Base-by-base conservation (phyloP, 129 eudicot species). In the Lactuca sativa region DNA sequence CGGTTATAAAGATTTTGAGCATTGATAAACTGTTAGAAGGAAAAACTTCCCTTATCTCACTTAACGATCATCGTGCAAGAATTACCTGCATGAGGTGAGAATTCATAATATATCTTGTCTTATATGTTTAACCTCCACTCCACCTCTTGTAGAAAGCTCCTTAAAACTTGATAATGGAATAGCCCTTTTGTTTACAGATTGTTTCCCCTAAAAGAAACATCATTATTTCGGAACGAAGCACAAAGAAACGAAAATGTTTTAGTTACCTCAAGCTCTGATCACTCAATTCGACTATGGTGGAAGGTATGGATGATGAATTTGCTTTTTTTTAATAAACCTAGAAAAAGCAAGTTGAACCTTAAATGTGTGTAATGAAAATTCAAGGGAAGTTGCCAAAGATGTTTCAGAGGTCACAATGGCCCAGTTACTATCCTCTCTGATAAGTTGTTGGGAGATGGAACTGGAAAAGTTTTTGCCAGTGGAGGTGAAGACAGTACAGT, bases 401-500 rank as follows among this genome's bases (percentile, higher is more conserved):
- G 87, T 78, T 92, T 88, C 61, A 86, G 84, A 82, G 91, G 96
- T 62, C 96, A 88, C 73, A 88, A 74, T 80, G 91, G 96, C 14
- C 87, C 93, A 56, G 97, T 92, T 63, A 66, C 81, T 36, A 72
- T 86, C 8, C 93, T 88, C 47, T 92, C 96, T 43, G 91, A 92
- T 70, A 92, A 82, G 80, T 64, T 92, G 60, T 62, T 88, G 56
- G 97, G 96, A 71, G 91, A 88, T 76, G 81, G 72, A 21, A 47
- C 37, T 78, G 83, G 86, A 48, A 88, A 84, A 78, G 70, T 88
- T 52, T 81, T 92, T 74, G 92, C 96, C 6, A 92, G 97, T 74
- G 97, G 97, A 72, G 96, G 97, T 64, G 91, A 68, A 64, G 97
- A 92, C 71, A 74, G 88, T 41, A 88, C 91, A 32, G 95, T 92